Conservation (phyloP, 1,284 basidiomycete genomes). For the Irpex sp. region DNA sequence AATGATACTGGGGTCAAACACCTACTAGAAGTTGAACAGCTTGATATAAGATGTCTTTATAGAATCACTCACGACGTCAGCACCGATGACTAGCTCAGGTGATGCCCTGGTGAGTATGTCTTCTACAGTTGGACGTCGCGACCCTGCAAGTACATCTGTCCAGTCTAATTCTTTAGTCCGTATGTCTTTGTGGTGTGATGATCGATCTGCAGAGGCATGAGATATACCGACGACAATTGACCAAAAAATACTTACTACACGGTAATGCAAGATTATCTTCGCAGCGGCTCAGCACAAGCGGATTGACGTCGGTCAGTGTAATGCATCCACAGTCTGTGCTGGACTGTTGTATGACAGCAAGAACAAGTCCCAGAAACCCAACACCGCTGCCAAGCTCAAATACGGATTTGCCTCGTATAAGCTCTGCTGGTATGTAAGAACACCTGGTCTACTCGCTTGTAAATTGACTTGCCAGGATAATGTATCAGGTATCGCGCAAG, state of each 20-base stretch:
- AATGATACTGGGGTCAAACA: constrained; percentile 66
- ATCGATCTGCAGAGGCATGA: constrained; percentile 38
- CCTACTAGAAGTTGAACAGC: constrained; percentile 33
- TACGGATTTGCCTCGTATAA: constrained; percentile 43
- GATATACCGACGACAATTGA: constrained; percentile 5
- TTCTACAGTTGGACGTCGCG: constrained; percentile 20
- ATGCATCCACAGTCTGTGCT: constrained; percentile 6
- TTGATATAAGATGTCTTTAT: not conserved
- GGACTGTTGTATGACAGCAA: constrained; percentile 48
- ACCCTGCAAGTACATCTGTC: constrained; percentile 47
- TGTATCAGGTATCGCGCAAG: constrained; percentile 59
- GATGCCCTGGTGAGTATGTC: constrained; percentile 39
- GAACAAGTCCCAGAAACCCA: constrained; percentile 68
- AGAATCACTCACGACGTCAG: constrained; percentile 53
- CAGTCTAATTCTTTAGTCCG: constrained; percentile 55
- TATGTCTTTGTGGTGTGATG: constrained; percentile 43
- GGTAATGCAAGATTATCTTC: constrained; percentile 50
- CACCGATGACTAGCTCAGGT: constrained; percentile 61
- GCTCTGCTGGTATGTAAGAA: constrained; percentile 33
- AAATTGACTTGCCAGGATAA: constrained; percentile 40
- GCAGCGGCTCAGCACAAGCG: constrained; percentile 62
- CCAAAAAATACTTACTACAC: constrained; percentile 51
- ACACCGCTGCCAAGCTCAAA: constrained; percentile 72
- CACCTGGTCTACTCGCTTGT: not conserved
- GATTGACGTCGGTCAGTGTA: constrained; percentile 63